These are phyloP conservation scores for Vaccinium darrowii DNA, from an alignment of 148 eudicot genomes.

Conservation along the genomic window DNA sequence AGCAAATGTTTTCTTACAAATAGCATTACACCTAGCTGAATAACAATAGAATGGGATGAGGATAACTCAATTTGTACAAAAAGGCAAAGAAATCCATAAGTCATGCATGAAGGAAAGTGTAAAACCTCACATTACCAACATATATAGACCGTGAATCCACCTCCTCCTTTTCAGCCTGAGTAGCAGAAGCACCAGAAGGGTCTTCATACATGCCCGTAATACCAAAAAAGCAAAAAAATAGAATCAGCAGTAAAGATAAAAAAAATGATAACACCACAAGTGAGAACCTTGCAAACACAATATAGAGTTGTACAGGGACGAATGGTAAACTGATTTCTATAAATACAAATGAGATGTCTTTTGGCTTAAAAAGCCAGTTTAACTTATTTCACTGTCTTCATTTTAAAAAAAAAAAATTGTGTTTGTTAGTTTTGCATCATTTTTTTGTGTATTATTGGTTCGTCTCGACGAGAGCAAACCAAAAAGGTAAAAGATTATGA, in stretches of 20 bases:
- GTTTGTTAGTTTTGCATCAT: no score
- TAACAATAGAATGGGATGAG: neutral
- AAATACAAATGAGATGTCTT: no score
- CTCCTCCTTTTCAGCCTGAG: constrained; percentile 39
- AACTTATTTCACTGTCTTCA: no score
- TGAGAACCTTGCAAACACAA: neutral
- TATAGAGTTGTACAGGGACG: neutral
- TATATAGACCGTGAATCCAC: constrained; percentile 32
- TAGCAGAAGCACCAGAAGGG: constrained; percentile 33
- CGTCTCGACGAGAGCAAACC: no score
- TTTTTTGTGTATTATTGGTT: no score
- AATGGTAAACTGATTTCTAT: neutral
- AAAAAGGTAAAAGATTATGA: no score
- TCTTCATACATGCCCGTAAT: constrained; percentile 26
- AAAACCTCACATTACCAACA: constrained; percentile 34
- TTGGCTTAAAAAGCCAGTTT: no score
- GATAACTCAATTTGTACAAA: neutral
- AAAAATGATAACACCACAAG: neutral
- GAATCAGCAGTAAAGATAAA: neutral
- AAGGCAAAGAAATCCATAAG: neutral
- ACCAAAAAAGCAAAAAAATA: neutral
- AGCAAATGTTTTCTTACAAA: neutral
- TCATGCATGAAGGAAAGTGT: neutral
- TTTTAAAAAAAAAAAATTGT: no score
- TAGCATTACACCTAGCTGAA: neutral